Conservation (phyloP, 2,329 filamentous ascomycete genomes). For the Fusarium sp. region DNA sequence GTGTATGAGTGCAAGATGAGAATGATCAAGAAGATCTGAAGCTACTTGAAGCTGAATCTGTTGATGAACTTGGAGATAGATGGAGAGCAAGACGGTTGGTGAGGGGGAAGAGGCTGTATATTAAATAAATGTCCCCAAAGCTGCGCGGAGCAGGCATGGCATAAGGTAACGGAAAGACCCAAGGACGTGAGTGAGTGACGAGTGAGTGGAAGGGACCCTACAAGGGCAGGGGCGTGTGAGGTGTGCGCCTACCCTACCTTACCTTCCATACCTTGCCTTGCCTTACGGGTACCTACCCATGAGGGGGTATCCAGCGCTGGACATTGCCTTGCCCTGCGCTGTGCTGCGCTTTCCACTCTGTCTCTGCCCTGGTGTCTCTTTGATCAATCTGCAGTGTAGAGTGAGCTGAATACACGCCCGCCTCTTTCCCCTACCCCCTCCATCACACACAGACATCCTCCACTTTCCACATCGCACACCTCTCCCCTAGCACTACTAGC, state of each 20-base stretch:
- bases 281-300: background rate
- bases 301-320: slow-evolving; percentile 22
- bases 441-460: slow-evolving; percentile 4
- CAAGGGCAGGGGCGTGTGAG: slow-evolving; percentile 3
- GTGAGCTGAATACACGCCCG: background rate
- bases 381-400: slow-evolving; percentile 7
- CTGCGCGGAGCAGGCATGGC: slow-evolving; percentile 26
- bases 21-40: slow-evolving; percentile 27
- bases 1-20: slow-evolving; percentile 11
- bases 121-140: slow-evolving; percentile 47
- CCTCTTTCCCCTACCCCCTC: background rate
- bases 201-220: slow-evolving; percentile 11
- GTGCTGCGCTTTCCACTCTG: background rate
- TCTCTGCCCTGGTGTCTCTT: background rate
- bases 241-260: background rate
- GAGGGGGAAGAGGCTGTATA: slow-evolving; percentile 45
- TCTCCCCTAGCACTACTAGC: background rate
- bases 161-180: slow-evolving; percentile 9
- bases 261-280: background rate
- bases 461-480: slow-evolving; percentile 9
- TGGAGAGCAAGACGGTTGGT: slow-evolving; percentile 30
- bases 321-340: slow-evolving; percentile 1
- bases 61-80: slow-evolving; percentile 36
- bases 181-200: slow-evolving; percentile 29
- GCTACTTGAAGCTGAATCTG: slow-evolving; percentile 25